Percentiles rank a stretch among this genome's conserved stretches.
These are phyloP conservation scores for Syzygium jambos DNA, from an alignment of 345 rosid species.

Conservation along the genomic window DNA sequence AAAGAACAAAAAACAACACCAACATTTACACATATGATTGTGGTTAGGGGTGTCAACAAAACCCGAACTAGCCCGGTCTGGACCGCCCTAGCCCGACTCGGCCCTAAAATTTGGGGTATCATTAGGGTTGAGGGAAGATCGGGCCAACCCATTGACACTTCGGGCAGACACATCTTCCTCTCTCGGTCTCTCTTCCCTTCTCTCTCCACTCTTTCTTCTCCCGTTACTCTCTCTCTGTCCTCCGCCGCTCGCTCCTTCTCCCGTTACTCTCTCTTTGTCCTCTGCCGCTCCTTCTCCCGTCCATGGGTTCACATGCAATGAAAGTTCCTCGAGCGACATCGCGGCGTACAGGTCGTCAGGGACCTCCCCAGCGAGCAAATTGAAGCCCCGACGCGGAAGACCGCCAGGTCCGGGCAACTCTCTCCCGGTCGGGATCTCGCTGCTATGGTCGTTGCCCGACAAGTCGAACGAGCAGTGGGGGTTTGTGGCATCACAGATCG, in stretches of 20 bases:
- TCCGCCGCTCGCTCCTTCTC: too few relatives aligned
- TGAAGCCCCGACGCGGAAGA: constrained; percentile 56
- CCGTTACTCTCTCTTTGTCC: too few relatives aligned
- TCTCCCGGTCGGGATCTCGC: constrained; percentile 38
- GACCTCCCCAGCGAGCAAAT: constrained; percentile 48
- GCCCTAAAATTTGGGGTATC: too few relatives aligned
- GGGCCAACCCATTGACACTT: too few relatives aligned
- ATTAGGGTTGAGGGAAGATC: too few relatives aligned
- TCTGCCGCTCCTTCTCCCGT: constrained; percentile 4
- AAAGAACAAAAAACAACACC: neutral
- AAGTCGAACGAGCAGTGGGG: constrained; percentile 32
- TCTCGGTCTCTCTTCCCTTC: too few relatives aligned
- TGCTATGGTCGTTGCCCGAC: constrained; percentile 44
- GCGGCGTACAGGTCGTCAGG: constrained; percentile 51
- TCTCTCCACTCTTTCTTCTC: too few relatives aligned
- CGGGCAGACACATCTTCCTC: too few relatives aligned
- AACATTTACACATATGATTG: neutral
- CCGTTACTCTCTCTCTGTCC: too few relatives aligned
- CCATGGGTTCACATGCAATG: constrained; percentile 44
- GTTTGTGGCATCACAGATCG: constrained; percentile 25
- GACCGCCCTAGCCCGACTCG: too few relatives aligned
- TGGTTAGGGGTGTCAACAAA: neutral
- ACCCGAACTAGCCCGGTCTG: too few relatives aligned
- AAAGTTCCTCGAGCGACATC: constrained; percentile 32
- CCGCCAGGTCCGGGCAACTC: constrained; percentile 38